Conservation (phyloP, 441 rosid genomes). For the Manihot esculenta region DNA sequence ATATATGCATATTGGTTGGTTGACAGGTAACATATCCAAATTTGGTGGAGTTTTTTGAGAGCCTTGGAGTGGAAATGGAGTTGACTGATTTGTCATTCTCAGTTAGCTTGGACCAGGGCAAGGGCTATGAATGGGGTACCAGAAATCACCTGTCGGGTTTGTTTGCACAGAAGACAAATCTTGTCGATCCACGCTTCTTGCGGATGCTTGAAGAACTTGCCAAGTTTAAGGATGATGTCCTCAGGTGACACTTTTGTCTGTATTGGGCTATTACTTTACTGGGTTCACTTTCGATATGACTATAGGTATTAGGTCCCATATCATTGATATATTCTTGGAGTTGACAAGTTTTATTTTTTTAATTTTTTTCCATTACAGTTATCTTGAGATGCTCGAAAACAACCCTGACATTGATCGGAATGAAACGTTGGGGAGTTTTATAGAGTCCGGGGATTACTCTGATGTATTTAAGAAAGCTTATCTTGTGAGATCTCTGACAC, state of each 20-base stretch:
- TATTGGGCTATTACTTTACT: too few relatives aligned
- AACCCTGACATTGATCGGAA: slow-evolving; percentile 58
- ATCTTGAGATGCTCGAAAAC: slow-evolving; percentile 60
- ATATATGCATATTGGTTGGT: neutral
- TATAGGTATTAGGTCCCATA: too few relatives aligned
- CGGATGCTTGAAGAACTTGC: slow-evolving; percentile 71
- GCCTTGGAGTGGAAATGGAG: slow-evolving; percentile 82
- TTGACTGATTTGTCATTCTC: slow-evolving; percentile 84
- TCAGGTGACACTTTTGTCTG: too few relatives aligned
- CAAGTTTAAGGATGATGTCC: slow-evolving; percentile 69
- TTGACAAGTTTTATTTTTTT: neutral
- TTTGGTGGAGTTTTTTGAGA: slow-evolving; percentile 86
- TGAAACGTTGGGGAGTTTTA: slow-evolving; percentile 70
- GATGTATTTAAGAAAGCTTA: slow-evolving; percentile 80
- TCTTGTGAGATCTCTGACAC: slow-evolving; percentile 48
- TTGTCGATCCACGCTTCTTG: slow-evolving; percentile 74
- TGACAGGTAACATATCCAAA: slow-evolving; percentile 83
- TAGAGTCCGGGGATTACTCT: slow-evolving; percentile 64
- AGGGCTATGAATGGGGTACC: slow-evolving; percentile 93
- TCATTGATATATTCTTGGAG: too few relatives aligned
- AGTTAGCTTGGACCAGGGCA: slow-evolving; percentile 74
- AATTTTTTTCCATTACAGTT: slow-evolving; percentile 32
- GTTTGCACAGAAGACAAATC: slow-evolving; percentile 76
- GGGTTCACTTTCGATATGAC: too few relatives aligned
- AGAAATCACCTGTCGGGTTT: slow-evolving; percentile 67